Percentiles rank a stretch among this genome's conserved stretches.
These are phyloP conservation scores for Cercospora sesami DNA, from an alignment of 2,329 filamentous ascomycete species.

Conservation along the genomic window DNA sequence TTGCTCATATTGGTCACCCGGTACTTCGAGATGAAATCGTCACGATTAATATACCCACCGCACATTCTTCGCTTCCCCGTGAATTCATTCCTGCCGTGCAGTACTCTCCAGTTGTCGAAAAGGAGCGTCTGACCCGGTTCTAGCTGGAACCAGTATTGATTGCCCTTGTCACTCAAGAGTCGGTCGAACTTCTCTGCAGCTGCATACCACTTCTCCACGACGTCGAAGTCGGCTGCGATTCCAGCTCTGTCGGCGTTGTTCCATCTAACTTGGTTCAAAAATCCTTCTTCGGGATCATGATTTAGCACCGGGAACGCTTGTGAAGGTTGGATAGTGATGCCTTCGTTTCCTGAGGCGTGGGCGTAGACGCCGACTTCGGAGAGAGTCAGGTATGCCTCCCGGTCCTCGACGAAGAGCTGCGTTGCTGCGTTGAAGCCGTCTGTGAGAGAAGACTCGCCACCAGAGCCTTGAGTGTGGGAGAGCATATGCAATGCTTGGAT, in stretches of 20 bases:
- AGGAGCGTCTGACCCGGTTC: constrained; percentile 76
- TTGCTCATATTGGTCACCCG: constrained; percentile 64
- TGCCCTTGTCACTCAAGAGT: constrained; percentile 64
- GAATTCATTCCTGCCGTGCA: constrained; percentile 84
- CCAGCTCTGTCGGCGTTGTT: constrained; percentile 86
- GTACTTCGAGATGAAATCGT: constrained; percentile 78
- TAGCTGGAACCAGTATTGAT: constrained; percentile 79
- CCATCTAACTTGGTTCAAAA: constrained; percentile 74
- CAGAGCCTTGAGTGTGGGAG: constrained; percentile 68
- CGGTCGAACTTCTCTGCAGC: constrained; percentile 72
- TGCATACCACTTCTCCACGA: constrained; percentile 66
- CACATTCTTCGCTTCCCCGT: constrained; percentile 83
- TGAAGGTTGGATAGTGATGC: constrained; percentile 75
- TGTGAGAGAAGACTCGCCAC: constrained; percentile 78
- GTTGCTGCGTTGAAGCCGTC: constrained; percentile 78
- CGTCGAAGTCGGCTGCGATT: constrained; percentile 56
- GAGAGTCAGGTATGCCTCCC: constrained; percentile 60
- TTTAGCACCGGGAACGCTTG: constrained; percentile 71
- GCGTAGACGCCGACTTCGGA: constrained; percentile 62
- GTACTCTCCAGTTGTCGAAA: constrained; percentile 93
- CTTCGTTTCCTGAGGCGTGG: constrained; percentile 85
- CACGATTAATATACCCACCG: constrained; percentile 80
- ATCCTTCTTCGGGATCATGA: constrained; percentile 48
- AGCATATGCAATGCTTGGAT: constrained; percentile 92
- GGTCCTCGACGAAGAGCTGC: constrained; percentile 57